phyloP scores from a whole-genome alignment of 371 early-diverging fungal genomes.

The Apophysomyces ossiformis region DNA sequence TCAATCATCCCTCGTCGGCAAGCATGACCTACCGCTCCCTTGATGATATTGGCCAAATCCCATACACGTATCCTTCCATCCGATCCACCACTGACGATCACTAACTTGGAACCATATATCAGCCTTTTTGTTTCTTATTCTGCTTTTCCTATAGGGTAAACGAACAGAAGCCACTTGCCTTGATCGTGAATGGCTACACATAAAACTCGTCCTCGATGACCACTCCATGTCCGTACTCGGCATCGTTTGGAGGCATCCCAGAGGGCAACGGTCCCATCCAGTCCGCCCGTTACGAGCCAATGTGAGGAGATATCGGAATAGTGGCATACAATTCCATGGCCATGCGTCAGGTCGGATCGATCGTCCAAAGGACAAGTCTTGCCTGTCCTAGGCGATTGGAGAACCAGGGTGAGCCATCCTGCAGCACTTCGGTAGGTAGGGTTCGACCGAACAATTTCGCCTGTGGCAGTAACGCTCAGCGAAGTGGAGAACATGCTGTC shows the following conservation, averaged over 20 bases:
- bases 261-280: slow-evolving; percentile 59
- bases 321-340: slow-evolving; percentile 54
- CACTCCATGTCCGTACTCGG: slow-evolving; percentile 51
- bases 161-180: slow-evolving; percentile 26
- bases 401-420: slow-evolving; percentile 25
- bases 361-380: slow-evolving; percentile 23
- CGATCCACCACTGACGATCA: slow-evolving; percentile 61
- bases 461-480: slow-evolving; percentile 39
- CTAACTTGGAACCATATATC: slow-evolving; percentile 20
- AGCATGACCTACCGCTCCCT: slow-evolving; percentile 9
- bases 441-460: slow-evolving; percentile 54
- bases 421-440: slow-evolving; percentile 48
- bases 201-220: slow-evolving; percentile 58
- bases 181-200: slow-evolving; percentile 61
- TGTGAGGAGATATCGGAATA: slow-evolving; percentile 44
- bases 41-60: slow-evolving; percentile 42
- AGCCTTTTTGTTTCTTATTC: too few species aligned
- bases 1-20: slow-evolving; percentile 49
- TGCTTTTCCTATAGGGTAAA: background rate
- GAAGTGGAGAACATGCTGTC: slow-evolving; percentile 54
- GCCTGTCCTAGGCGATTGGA: slow-evolving; percentile 39
- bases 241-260: slow-evolving; percentile 48
- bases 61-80: slow-evolving; percentile 62
- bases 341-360: slow-evolving; percentile 8
- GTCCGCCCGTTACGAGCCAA: slow-evolving; percentile 58